Conservation (phyloP, 148 eudicot species). For the Cornus kousa region DNA sequence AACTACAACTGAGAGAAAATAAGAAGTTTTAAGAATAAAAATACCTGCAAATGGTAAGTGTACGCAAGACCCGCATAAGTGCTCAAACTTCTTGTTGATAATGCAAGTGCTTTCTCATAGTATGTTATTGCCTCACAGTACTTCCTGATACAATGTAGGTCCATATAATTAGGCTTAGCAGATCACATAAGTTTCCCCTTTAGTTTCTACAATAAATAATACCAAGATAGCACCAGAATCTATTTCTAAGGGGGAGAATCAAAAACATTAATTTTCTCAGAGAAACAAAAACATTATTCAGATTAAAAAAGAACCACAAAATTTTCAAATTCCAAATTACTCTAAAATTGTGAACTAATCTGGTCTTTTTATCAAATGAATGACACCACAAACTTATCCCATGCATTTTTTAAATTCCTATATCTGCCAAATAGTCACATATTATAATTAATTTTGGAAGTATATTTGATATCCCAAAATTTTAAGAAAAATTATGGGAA, state of each 20-base stretch:
- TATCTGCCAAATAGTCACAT: background rate
- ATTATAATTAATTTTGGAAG: too few species aligned
- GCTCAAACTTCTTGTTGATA: constrained; percentile 87
- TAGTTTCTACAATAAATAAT: too few species aligned
- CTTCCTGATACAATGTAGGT: constrained; percentile 45
- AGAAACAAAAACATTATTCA: background rate
- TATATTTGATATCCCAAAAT: background rate
- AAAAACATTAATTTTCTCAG: background rate
- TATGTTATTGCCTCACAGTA: constrained; percentile 72
- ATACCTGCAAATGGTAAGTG: constrained; percentile 93
- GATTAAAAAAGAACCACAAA: background rate
- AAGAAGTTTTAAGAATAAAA: background rate
- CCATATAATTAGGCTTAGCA: background rate
- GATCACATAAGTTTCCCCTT: background rate
- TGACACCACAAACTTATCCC: background rate
- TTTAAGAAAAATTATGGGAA: background rate
- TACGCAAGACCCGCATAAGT: constrained; percentile 98
- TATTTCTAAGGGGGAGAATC: background rate
- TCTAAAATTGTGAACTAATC: too few species aligned
- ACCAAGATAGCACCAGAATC: background rate
- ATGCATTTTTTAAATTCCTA: background rate
- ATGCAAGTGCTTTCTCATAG: constrained; percentile 88
- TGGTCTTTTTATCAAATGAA: background rate
- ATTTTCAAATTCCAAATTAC: background rate
- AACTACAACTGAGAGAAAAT: background rate